Evolutionary conservation across 2,329 filamentous ascomycete species (phyloP).

Genomic region (Lasiodiplodia hormozganensis): DNA sequence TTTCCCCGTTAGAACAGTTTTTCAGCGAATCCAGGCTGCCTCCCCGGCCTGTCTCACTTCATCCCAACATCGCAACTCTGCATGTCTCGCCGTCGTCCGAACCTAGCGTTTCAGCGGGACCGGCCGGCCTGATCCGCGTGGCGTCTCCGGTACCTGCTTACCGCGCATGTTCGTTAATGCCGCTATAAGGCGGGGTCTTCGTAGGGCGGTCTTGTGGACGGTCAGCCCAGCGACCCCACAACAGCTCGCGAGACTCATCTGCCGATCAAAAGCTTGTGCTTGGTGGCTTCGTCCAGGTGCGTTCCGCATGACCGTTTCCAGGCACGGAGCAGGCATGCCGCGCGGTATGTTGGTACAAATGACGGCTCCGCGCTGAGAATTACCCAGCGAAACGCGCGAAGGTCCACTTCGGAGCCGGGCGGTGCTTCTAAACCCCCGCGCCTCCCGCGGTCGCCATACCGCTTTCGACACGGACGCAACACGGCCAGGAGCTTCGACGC

Average conservation of each 20-base stretch:
- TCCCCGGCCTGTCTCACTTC: neutral
- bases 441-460: slow-evolving; percentile 21
- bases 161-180: slow-evolving; percentile 8
- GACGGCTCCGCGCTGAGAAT: slow-evolving; percentile 20
- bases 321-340: slow-evolving; percentile 12
- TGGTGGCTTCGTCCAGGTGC: neutral
- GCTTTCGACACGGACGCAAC: slow-evolving; percentile 28
- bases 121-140: neutral
- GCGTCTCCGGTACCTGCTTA: slow-evolving; percentile 4
- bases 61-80: neutral
- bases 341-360: neutral
- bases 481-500: slow-evolving; percentile 20
- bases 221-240: neutral
- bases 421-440: slow-evolving; percentile 1
- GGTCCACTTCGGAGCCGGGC: slow-evolving; percentile 20
- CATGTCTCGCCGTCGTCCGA: neutral
- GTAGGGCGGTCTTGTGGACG: neutral
- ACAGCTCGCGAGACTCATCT: slow-evolving; percentile 3
- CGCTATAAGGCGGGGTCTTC: neutral
- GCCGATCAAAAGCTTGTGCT: slow-evolving; percentile 22
- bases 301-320: slow-evolving; percentile 20
- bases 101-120: neutral
- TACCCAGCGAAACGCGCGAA: slow-evolving; percentile 3
- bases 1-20: slow-evolving; percentile 18
- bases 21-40: neutral